These are phyloP conservation scores for Clarireedia homoeocarpa DNA, from an alignment of 2,329 filamentous ascomycete genomes.

Conservation along the genomic window DNA sequence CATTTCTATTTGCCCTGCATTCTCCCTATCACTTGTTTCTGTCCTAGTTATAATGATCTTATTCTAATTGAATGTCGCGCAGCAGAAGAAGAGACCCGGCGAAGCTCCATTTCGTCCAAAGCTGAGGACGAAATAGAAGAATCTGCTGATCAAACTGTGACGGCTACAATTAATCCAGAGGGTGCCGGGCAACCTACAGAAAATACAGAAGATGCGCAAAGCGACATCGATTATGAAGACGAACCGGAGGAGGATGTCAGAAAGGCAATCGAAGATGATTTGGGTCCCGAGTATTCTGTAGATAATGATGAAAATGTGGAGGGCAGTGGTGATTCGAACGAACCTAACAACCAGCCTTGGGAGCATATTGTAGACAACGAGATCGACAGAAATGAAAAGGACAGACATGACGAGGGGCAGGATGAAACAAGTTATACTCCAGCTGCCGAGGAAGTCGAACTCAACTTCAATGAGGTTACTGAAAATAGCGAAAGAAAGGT, in stretches of 20 bases:
- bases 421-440: background rate
- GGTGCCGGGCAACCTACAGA: background rate
- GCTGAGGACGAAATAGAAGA: slow-evolving; percentile 1
- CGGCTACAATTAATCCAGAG: background rate
- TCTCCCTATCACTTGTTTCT: slow-evolving; percentile 21
- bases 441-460: slow-evolving; percentile 1
- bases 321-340: background rate
- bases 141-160: background rate
- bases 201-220: slow-evolving; percentile 13
- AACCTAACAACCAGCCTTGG: background rate
- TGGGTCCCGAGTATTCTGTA: background rate
- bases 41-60: slow-evolving; percentile 21
- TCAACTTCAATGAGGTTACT: background rate
- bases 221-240: slow-evolving; percentile 16
- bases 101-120: slow-evolving; percentile 16
- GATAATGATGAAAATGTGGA: background rate
- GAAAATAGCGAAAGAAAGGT: background rate
- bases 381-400: slow-evolving; percentile 17
- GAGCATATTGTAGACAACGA: slow-evolving; percentile 3
- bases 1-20: slow-evolving; percentile 23
- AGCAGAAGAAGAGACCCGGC: slow-evolving; percentile 19
- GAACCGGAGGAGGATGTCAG: background rate
- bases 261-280: background rate
- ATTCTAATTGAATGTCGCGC: slow-evolving; percentile 20
- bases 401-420: slow-evolving; percentile 20